Evolutionary conservation across 306 rosid species (phyloP).

Genomic region (Alnus glutinosa): DNA sequence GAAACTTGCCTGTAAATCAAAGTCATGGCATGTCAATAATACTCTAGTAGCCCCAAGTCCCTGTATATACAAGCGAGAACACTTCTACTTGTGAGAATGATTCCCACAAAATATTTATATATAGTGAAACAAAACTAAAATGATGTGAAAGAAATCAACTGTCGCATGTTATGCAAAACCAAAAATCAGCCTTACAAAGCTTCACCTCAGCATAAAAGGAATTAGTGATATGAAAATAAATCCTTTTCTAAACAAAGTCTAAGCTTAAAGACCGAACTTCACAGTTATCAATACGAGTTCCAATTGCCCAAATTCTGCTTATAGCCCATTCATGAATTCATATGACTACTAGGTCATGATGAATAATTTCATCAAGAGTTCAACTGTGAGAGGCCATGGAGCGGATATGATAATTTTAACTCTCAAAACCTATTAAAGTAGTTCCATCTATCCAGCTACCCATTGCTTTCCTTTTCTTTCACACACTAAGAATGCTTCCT

Average conservation of each 20-base stretch:
- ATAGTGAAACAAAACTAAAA: not conserved
- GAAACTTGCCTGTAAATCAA: conserved; percentile 61
- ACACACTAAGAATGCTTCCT: not conserved
- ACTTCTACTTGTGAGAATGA: not conserved
- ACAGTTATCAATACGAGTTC: not conserved
- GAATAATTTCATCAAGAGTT: not conserved
- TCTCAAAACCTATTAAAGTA: not conserved
- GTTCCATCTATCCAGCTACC: not conserved
- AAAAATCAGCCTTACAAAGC: not conserved
- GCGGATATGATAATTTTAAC: not conserved
- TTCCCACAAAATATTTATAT: not conserved
- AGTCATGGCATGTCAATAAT: conserved; percentile 74
- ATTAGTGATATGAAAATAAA: not conserved
- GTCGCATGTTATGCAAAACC: not conserved
- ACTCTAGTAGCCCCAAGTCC: conserved; percentile 72
- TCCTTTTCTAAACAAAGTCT: not conserved
- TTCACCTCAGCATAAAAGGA: not conserved
- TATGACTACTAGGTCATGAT: not conserved
- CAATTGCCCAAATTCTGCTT: not conserved
- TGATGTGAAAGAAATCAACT: not conserved
- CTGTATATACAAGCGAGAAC: conserved; percentile 28
- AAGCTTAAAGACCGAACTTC: not conserved
- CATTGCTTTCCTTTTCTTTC: not conserved
- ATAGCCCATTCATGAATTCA: not conserved
- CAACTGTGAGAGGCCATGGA: not conserved